Conservation (phyloP, 495 filamentous ascomycete species). For the Recurvomyces mirabilis region DNA sequence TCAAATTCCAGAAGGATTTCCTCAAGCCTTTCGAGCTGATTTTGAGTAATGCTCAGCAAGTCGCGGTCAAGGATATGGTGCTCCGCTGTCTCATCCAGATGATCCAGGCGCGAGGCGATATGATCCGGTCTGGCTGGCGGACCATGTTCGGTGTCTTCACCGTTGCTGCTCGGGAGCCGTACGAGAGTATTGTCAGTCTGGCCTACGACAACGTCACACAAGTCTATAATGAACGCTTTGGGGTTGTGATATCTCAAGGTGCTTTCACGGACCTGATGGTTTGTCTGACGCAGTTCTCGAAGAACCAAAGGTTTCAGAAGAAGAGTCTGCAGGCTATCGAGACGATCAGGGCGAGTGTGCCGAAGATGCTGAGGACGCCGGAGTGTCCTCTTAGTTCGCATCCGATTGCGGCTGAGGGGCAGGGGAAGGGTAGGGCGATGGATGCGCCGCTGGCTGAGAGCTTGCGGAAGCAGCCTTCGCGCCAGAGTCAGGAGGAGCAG, state of each 20-base stretch:
- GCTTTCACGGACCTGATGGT: constrained; percentile 94
- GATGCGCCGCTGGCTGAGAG: constrained; percentile 36
- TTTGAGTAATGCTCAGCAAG: constrained; percentile 79
- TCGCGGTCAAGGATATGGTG: constrained; percentile 95
- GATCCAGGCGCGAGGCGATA: constrained; percentile 91
- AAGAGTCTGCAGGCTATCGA: constrained; percentile 96
- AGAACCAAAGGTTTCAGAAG: constrained; percentile 96
- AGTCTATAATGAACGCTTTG: constrained; percentile 95
- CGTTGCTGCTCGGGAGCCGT: constrained; percentile 82
- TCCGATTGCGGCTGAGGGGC: constrained; percentile 23
- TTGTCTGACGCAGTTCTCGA: constrained; percentile 94
- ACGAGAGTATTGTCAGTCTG: constrained; percentile 91
- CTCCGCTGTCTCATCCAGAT: constrained; percentile 96
- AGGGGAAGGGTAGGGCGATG: constrained; percentile 8
- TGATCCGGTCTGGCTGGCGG: constrained; percentile 94
- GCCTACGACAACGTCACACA: constrained; percentile 95
- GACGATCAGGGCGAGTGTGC: constrained; percentile 78
- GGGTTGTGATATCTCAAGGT: constrained; percentile 88
- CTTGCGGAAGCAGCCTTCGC: constrained; percentile 41
- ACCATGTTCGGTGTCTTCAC: constrained; percentile 99
- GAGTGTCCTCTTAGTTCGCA: constrained; percentile 80
- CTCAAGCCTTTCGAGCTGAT: constrained; percentile 96
- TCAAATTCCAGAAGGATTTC: constrained; percentile 99
- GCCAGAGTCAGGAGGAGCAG: constrained; percentile 79
- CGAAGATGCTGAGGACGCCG: constrained; percentile 87